phyloP scores from a whole-genome alignment of 805 yeast genomes.

The Wickerhamiella azymoides region DNA sequence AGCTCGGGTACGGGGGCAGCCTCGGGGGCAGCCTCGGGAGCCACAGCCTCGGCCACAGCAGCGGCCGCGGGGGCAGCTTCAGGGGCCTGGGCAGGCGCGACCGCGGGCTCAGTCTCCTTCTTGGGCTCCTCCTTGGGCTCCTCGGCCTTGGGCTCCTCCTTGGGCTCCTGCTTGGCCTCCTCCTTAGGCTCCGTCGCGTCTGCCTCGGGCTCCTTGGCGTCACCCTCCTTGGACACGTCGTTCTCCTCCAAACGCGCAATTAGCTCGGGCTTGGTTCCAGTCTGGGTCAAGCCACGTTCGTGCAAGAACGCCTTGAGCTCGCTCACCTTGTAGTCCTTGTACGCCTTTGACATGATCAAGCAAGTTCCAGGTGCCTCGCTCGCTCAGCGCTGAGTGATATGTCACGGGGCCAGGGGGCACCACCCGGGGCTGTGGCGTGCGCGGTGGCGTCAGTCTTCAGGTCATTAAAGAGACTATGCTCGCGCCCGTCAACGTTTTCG shows the following conservation, averaged over 20 bases:
- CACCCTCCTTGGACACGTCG: slow-evolving; percentile 27
- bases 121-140: slow-evolving; percentile 10
- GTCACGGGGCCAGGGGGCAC: not conserved
- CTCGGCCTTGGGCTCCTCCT: slow-evolving; percentile 3
- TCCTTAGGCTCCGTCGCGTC: slow-evolving; percentile 10
- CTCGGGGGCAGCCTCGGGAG: slow-evolving; percentile 6
- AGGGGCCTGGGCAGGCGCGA: slow-evolving; percentile 14
- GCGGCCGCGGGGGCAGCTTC: slow-evolving; percentile 17
- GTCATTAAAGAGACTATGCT: too few relatives aligned
- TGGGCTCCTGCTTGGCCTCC: slow-evolving; percentile 9
- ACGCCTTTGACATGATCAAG: slow-evolving; percentile 8
- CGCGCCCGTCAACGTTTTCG: slow-evolving; percentile 5
- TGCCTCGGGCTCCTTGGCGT: slow-evolving; percentile 16
- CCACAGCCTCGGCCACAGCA: slow-evolving; percentile 14
- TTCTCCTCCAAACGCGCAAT: slow-evolving; percentile 48
- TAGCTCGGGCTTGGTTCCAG: slow-evolving; percentile 74
- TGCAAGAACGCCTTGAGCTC: slow-evolving; percentile 69
- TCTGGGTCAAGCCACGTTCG: slow-evolving; percentile 46
- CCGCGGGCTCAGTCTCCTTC: slow-evolving; percentile 2
- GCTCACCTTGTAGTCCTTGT: slow-evolving; percentile 35
- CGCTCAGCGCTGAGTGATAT: too few relatives aligned
- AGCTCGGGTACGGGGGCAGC: slow-evolving; percentile 13
- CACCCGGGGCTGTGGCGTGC: not conserved
- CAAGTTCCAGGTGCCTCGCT: not conserved
- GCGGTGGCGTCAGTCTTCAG: not conserved